phyloP scores from a whole-genome alignment of 2,329 filamentous ascomycete genomes.

The Drechslerella dactyloides region DNA sequence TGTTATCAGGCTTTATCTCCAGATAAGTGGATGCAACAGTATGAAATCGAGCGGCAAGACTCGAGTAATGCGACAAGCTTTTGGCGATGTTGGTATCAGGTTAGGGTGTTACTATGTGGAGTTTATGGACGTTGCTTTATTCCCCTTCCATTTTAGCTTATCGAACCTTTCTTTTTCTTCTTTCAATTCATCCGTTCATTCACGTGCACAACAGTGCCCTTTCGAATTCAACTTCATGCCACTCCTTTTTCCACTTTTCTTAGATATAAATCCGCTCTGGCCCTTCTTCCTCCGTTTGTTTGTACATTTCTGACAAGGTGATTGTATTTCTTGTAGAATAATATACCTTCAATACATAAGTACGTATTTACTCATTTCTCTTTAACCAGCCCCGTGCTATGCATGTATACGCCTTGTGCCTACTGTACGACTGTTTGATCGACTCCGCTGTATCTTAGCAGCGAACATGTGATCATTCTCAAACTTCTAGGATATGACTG shows the following conservation, averaged over 20 bases:
- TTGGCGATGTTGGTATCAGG: background rate
- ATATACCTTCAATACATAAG: conserved; percentile 1
- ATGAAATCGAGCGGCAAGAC: too few species aligned
- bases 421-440: too few species aligned
- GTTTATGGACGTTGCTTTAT: background rate
- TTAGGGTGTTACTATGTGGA: background rate
- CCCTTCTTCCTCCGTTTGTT: background rate
- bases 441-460: too few species aligned
- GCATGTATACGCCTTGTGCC: too few species aligned
- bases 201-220: background rate
- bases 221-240: background rate
- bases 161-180: background rate
- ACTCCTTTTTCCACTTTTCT: background rate
- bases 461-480: too few species aligned
- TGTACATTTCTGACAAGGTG: background rate
- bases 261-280: background rate
- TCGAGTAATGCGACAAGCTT: background rate
- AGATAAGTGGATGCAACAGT: too few species aligned
- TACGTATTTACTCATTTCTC: background rate
- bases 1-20: background rate
- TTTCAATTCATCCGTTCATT: background rate
- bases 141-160: background rate
- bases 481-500: too few species aligned
- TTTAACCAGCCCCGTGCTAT: too few species aligned
- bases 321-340: conserved; percentile 1